A percentile compares a stretch with the other conserved stretches of the same genome.
These are phyloP conservation scores for Aspergillus brasiliensis DNA, from an alignment of 2,329 filamentous ascomycete species.

Conservation along the genomic window DNA sequence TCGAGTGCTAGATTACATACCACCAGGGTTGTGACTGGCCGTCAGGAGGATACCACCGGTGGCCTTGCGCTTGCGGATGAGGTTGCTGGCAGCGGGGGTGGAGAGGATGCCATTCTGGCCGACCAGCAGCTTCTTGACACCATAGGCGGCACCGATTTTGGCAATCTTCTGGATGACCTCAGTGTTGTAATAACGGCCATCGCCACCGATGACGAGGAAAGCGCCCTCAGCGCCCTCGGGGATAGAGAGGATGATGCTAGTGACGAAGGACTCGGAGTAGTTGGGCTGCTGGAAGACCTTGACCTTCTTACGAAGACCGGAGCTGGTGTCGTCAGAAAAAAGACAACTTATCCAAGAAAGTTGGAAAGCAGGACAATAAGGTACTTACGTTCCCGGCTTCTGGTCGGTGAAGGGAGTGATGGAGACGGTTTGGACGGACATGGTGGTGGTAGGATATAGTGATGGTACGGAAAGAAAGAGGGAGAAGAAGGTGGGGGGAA, in stretches of 20 bases:
- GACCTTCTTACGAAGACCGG: conserved; percentile 98
- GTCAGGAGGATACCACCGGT: conserved; percentile 96
- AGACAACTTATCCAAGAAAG: not conserved
- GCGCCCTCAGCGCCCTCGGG: conserved; percentile 87
- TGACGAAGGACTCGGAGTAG: conserved; percentile 95
- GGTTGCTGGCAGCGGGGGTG: conserved; percentile 91
- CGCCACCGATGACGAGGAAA: conserved; percentile 94
- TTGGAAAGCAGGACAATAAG: conserved; percentile 6
- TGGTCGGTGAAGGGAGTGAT: conserved; percentile 90
- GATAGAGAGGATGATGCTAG: conserved; percentile 93
- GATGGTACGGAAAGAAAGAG: conserved; percentile 4
- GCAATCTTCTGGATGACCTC: conserved; percentile 96
- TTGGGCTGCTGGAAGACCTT: conserved; percentile 93
- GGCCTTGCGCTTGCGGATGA: conserved; percentile 92
- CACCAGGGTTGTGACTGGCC: conserved; percentile 96
- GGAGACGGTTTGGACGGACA: conserved; percentile 78
- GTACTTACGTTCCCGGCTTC: conserved; percentile 96
- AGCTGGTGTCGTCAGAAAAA: conserved; percentile 73
- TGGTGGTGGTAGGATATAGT: conserved; percentile 39
- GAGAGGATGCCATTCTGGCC: conserved; percentile 96
- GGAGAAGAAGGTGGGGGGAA: conserved; percentile 1
- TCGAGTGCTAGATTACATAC: conserved; percentile 56
- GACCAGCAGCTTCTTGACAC: conserved; percentile 97
- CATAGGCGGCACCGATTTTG: conserved; percentile 94
- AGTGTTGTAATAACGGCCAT: conserved; percentile 96